These are phyloP conservation scores for Fusarium lyarnte DNA, from an alignment of 2,329 filamentous ascomycete genomes.

Conservation along the genomic window DNA sequence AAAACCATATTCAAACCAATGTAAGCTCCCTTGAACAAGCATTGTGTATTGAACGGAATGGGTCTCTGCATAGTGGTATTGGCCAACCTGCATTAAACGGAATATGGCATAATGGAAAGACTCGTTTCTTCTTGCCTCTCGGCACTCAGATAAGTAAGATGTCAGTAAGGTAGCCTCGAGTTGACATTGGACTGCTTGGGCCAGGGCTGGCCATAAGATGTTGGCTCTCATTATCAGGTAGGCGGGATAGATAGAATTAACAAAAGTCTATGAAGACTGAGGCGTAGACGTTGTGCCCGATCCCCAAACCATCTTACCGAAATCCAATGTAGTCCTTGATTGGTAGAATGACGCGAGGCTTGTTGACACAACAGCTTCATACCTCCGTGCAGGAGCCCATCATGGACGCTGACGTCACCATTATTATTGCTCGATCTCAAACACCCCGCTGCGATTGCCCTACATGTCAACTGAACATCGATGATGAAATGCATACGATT, in stretches of 20 bases:
- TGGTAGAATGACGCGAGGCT: slow-evolving; percentile 6
- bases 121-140: background rate
- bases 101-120: background rate
- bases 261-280: background rate
- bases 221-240: background rate
- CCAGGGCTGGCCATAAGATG: background rate
- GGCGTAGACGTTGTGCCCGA: background rate
- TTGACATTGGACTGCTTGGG: background rate
- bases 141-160: background rate
- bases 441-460: slow-evolving; percentile 14
- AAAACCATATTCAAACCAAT: background rate
- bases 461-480: slow-evolving; percentile 26
- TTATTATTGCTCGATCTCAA: slow-evolving; percentile 15
- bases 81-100: background rate
- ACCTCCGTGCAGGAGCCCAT: background rate
- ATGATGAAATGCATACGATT: slow-evolving; percentile 44
- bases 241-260: background rate
- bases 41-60: slow-evolving; percentile 8
- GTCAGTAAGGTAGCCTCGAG: background rate
- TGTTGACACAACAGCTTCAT: slow-evolving; percentile 17
- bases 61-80: background rate
- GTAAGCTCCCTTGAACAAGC: background rate
- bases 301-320: background rate
- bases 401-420: slow-evolving; percentile 32
- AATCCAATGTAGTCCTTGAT: background rate